Evolutionary conservation across 305 asterid genomes (phyloP), one percentile per base, ranked within the genome.

Genomic region (Fraxinus dipetala): DNA sequence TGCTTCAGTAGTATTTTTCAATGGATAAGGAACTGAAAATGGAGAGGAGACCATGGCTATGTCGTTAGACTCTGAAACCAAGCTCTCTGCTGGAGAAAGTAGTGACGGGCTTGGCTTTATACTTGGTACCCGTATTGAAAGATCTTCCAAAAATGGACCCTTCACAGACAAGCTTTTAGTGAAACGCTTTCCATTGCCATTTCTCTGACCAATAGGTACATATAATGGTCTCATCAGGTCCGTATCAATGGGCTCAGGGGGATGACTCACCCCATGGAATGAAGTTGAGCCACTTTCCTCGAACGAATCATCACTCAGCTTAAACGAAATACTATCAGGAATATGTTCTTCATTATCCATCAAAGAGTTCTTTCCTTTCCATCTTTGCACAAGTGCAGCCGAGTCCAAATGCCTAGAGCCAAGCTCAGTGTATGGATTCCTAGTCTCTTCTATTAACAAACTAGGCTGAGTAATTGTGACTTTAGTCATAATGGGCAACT

Each of bases 221-320:
- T 83, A 92, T 8, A 96, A 92, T 5, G 98, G 98, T 82, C 90
- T 91, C 97, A 94, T 91, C 78, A 88, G 88, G 87, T 92, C 97
- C 0, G 84, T 81, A 78, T 94, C 99, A 40, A 90, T 79, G 1
- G 99, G 99, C 81, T 96, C 99, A 1, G 95, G 94, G n/a, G 99
- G 99, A 80, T 96, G 99, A 78, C 95, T 92, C 83, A 89, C 99
- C 30, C 99, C 99, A 73, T 91, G 98, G 86, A 96, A 96, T 11
- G 99, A 96, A 51, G 93, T 90, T 18, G 97, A 90, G 72, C 98
- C 97, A 45, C 80, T 51, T 35, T 94, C 98, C 79, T 96, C 99
- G 7, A 87, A 86, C 1, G 97, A 88, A 83, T 92, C 98, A 22
- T 79, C 90, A 6, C 96, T 82, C n/a, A 90, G 30, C 85, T 85